Evolutionary conservation across 2,329 filamentous ascomycete genomes (phyloP).

Genomic region (Colletotrichum liaoningense): DNA sequence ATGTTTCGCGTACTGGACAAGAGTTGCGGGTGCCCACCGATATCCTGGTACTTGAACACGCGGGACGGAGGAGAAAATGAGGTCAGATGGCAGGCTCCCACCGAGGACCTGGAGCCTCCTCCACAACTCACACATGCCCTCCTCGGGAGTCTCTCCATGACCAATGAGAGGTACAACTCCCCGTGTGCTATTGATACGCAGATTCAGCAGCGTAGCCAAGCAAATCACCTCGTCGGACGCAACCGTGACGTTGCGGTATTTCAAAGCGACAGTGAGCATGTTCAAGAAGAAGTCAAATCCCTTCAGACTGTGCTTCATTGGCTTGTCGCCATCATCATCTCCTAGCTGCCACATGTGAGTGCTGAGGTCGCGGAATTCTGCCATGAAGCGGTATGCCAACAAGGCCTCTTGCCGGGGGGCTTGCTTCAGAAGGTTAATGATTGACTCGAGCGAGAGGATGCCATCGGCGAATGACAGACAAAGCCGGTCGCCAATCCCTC

Average conservation of each 20-base stretch:
- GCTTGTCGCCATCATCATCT: background rate
- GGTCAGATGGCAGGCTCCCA: background rate
- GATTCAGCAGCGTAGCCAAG: background rate
- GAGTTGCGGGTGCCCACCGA: constrained; percentile 11
- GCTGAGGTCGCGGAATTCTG: constrained; percentile 13
- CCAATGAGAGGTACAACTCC: constrained; percentile 11
- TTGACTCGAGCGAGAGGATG: background rate
- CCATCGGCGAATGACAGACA: constrained; percentile 13
- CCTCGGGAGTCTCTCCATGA: background rate
- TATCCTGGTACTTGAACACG: constrained; percentile 3
- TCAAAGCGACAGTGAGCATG: constrained; percentile 12
- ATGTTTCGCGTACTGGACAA: constrained; percentile 13
- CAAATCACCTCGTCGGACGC: constrained; percentile 18
- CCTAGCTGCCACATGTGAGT: background rate
- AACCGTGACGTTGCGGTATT: constrained; percentile 15
- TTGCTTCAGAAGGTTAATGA: constrained; percentile 9
- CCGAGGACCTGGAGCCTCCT: background rate
- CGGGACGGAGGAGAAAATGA: constrained; percentile 24
- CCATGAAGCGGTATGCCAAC: background rate
- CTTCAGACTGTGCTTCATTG: too few species aligned
- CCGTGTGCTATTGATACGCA: background rate
- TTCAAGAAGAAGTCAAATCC: background rate
- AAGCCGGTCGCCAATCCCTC: constrained; percentile 14
- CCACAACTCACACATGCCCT: constrained; percentile 30
- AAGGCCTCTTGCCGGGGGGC: background rate